Evolutionary conservation across 805 yeast genomes (phyloP).

Genomic region (Yarrowia deformans): DNA sequence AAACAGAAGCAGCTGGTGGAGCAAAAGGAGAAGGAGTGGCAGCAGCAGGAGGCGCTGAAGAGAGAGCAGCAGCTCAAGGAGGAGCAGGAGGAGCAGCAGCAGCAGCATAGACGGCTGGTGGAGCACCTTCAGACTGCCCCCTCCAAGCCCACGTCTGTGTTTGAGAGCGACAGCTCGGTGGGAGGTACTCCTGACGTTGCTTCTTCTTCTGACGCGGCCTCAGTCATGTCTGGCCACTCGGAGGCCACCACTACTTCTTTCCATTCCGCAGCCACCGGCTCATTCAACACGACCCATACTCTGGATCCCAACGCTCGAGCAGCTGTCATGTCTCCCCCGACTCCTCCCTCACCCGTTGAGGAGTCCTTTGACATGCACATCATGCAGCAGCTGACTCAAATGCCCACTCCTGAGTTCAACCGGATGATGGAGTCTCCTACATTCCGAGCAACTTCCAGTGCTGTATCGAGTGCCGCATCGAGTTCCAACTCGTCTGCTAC

Average conservation of each 20-base stretch:
- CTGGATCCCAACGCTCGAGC: slow-evolving; percentile 27
- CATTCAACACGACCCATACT: background rate
- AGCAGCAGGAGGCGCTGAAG: background rate
- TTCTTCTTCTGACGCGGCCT: background rate
- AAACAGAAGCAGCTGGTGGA: slow-evolving; percentile 14
- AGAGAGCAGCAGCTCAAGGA: background rate
- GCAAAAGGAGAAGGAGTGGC: slow-evolving; percentile 23
- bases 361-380: slow-evolving; percentile 36
- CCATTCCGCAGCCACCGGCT: background rate
- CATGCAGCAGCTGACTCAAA: slow-evolving; percentile 36
- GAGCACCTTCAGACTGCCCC: background rate
- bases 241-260: slow-evolving; percentile 16
- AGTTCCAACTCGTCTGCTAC: no score
- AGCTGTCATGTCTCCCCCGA: slow-evolving; percentile 9
- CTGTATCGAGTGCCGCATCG: no score
- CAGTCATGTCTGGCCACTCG: background rate
- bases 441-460: background rate
- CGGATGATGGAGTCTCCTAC: slow-evolving; percentile 19
- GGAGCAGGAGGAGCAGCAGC: background rate
- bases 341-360: slow-evolving; percentile 22
- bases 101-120: background rate
- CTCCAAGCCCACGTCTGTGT: background rate
- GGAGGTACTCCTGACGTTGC: background rate
- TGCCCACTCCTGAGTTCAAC: slow-evolving; percentile 40
- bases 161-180: slow-evolving; percentile 14